These are phyloP conservation scores for Pyricularia sp. DNA, from an alignment of 2,329 filamentous ascomycete genomes.

Conservation along the genomic window DNA sequence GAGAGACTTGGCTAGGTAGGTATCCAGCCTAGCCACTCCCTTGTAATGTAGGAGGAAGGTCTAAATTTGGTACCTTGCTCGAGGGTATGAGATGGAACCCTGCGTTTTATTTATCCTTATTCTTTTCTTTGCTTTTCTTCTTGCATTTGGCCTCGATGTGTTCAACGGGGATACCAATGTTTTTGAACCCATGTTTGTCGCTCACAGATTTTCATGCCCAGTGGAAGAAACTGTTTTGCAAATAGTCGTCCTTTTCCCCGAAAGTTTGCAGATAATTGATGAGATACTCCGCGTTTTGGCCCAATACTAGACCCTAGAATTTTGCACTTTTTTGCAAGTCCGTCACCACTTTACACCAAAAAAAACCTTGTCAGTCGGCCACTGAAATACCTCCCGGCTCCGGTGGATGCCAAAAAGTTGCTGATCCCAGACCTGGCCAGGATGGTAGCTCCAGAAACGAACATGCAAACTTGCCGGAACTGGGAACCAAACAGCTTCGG, in stretches of 20 bases:
- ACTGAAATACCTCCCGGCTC: not conserved
- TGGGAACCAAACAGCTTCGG: too few relatives aligned
- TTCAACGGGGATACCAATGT: too few relatives aligned
- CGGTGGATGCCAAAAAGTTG: not conserved
- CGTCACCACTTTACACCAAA: not conserved
- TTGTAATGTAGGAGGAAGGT: not conserved
- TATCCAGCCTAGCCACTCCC: too few relatives aligned
- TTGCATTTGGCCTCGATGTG: too few relatives aligned
- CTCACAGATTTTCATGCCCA: too few relatives aligned
- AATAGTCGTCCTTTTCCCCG: too few relatives aligned
- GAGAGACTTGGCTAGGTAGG: too few relatives aligned
- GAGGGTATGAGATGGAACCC: not conserved
- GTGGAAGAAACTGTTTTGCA: too few relatives aligned
- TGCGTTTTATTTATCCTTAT: too few relatives aligned
- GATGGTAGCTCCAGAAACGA: not conserved
- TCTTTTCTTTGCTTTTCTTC: too few relatives aligned
- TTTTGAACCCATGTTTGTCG: too few relatives aligned
- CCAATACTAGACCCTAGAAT: not conserved
- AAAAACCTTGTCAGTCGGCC: not conserved
- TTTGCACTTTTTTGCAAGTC: not conserved
- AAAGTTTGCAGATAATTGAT: not conserved
- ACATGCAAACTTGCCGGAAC: too few relatives aligned
- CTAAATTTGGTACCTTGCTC: not conserved
- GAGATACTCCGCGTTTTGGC: not conserved
- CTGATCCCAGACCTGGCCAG: not conserved